Evolutionary conservation across 805 yeast species (phyloP).

Genomic region (Jamesozyma hellenica): DNA sequence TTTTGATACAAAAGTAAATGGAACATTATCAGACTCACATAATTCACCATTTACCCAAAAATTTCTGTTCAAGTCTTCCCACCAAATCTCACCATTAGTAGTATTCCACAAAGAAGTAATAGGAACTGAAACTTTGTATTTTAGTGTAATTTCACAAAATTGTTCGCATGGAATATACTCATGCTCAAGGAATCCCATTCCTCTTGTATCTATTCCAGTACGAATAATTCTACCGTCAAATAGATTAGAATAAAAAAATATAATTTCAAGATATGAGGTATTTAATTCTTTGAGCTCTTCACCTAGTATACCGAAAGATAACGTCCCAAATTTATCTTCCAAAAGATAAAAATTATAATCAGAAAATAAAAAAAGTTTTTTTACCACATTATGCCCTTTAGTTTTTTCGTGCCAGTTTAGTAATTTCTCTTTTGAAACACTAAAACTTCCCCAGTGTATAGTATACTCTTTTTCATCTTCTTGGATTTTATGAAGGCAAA

Average conservation of each 20-base stretch:
- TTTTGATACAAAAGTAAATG: neutral
- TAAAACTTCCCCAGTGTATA: slow-evolving; percentile 5
- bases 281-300: too few relatives aligned
- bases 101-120: neutral
- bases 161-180: neutral
- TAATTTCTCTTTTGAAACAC: slow-evolving; percentile 1
- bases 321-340: neutral
- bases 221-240: neutral
- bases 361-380: slow-evolving; percentile 1
- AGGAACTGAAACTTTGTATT: neutral
- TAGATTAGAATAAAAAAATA: neutral
- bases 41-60: neutral
- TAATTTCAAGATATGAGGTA: neutral
- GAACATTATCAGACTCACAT: too few relatives aligned
- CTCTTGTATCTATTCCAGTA: neutral
- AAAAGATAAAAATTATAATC: neutral
- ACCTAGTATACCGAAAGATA: neutral
- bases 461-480: slow-evolving; percentile 7
- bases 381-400: slow-evolving; percentile 4
- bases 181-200: neutral
- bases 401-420: neutral
- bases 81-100: neutral
- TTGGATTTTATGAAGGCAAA: slow-evolving; percentile 1
- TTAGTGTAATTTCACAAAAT: neutral
- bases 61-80: neutral